phyloP scores from a whole-genome alignment of 495 filamentous ascomycete genomes.

The Sporormia fimetaria region DNA sequence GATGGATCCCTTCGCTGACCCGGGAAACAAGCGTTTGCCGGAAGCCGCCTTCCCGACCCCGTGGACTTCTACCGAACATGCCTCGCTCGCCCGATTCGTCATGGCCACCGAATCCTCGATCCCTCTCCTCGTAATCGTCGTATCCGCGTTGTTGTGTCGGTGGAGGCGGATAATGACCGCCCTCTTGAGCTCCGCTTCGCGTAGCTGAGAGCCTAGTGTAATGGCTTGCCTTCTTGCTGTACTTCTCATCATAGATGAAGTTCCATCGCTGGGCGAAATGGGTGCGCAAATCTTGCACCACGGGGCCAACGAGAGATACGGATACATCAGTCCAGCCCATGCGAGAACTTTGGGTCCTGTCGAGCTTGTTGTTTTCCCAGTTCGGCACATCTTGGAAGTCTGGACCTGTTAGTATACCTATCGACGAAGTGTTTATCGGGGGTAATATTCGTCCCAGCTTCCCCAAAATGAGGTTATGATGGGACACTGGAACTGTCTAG shows the following conservation, averaged over 20 bases:
- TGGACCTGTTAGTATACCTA: conserved; percentile 30
- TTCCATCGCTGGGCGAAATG: conserved; percentile 92
- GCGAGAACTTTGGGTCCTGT: conserved; percentile 63
- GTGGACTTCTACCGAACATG: conserved; percentile 6
- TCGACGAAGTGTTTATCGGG: background rate
- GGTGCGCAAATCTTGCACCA: conserved; percentile 60
- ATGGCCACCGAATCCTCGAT: conserved; percentile 28
- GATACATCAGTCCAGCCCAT: conserved; percentile 95
- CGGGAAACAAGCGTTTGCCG: conserved; percentile 21
- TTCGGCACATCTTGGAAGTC: conserved; percentile 80
- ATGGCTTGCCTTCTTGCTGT: conserved; percentile 47
- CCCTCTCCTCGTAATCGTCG: conserved; percentile 28
- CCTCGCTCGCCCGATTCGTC: conserved; percentile 24
- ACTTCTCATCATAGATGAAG: conserved; percentile 80
- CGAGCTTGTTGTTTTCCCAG: conserved; percentile 79
- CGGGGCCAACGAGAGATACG: conserved; percentile 67
- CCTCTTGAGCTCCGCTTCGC: conserved; percentile 24
- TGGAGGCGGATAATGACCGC: conserved; percentile 38
- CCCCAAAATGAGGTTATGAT: too few species aligned
- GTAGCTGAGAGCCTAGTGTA: conserved; percentile 8
- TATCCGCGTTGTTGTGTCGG: conserved; percentile 34
- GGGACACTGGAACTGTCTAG: too few species aligned
- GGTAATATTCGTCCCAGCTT: too few species aligned
- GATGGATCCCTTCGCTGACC: conserved; percentile 20
- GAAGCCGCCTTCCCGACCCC: conserved; percentile 18